phyloP scores from a whole-genome alignment of 129 eudicot species.

The Scalesia atractyloides region DNA sequence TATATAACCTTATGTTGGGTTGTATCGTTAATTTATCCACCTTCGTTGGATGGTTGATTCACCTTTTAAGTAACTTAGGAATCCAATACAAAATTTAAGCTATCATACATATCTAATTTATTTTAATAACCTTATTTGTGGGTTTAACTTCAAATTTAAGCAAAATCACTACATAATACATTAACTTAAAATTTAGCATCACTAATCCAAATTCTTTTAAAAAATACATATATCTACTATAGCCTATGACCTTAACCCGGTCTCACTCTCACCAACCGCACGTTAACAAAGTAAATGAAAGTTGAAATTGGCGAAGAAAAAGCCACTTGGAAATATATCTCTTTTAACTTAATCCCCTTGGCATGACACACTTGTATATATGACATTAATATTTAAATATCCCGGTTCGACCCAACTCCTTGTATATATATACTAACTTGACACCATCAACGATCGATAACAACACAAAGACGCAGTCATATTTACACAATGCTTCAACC shows the following conservation, averaged over 20 bases:
- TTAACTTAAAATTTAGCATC: too few species aligned
- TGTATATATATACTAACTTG: slow-evolving; percentile 27
- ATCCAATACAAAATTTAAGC: too few species aligned
- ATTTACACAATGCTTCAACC: slow-evolving; percentile 22
- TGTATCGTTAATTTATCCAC: too few species aligned
- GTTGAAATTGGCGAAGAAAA: neutral
- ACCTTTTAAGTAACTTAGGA: too few species aligned
- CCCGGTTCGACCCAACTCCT: neutral
- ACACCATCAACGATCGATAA: slow-evolving; percentile 23
- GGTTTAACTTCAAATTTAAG: too few species aligned
- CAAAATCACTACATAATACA: too few species aligned
- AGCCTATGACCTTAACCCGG: slow-evolving; percentile 2
- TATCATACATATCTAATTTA: too few species aligned
- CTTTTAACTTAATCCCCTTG: neutral
- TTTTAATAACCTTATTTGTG: too few species aligned
- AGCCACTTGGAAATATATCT: slow-evolving; percentile 15
- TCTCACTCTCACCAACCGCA: slow-evolving; percentile 33
- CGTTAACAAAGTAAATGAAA: slow-evolving; percentile 22
- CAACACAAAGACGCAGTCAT: slow-evolving; percentile 19
- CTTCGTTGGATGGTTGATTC: too few species aligned
- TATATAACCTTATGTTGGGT: too few species aligned
- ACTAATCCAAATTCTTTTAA: too few species aligned
- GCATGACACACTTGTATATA: neutral
- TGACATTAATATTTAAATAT: neutral
- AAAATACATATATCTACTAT: neutral